Evolutionary conservation across 768 basidiomycete species (phyloP).

Genomic region (Phlebiopsis flavidoalba): DNA sequence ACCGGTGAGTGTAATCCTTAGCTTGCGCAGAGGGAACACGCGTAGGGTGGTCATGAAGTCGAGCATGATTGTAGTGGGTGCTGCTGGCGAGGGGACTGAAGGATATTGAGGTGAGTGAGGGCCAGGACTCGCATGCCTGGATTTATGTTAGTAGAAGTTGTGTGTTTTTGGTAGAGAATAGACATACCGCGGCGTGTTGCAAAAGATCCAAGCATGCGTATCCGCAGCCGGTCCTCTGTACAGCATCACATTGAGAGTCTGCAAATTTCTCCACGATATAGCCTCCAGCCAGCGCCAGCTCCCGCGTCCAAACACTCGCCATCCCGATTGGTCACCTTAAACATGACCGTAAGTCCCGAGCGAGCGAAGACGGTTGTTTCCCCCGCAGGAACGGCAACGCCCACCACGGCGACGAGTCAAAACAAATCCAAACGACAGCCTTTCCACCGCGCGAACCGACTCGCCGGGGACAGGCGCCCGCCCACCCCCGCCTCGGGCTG

Average conservation of each 20-base stretch:
- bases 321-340: neutral
- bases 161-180: neutral
- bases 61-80: neutral
- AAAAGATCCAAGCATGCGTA: neutral
- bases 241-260: neutral
- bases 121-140: neutral
- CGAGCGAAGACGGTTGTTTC: neutral
- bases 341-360: neutral
- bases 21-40: neutral
- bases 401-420: neutral
- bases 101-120: neutral
- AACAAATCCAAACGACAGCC: neutral
- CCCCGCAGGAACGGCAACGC: neutral
- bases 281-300: neutral
- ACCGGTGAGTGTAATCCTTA: slow-evolving; percentile 5
- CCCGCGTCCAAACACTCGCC: neutral
- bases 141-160: neutral
- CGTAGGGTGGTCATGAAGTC: neutral
- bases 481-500: neutral
- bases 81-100: neutral
- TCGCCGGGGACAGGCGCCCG: neutral
- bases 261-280: neutral
- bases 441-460: neutral
- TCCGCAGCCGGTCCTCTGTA: neutral
- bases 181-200: neutral